Percentiles rank a stretch among this genome's conserved stretches.
phyloP scores from a whole-genome alignment of 495 filamentous ascomycete species.

The Penicillium steckii region DNA sequence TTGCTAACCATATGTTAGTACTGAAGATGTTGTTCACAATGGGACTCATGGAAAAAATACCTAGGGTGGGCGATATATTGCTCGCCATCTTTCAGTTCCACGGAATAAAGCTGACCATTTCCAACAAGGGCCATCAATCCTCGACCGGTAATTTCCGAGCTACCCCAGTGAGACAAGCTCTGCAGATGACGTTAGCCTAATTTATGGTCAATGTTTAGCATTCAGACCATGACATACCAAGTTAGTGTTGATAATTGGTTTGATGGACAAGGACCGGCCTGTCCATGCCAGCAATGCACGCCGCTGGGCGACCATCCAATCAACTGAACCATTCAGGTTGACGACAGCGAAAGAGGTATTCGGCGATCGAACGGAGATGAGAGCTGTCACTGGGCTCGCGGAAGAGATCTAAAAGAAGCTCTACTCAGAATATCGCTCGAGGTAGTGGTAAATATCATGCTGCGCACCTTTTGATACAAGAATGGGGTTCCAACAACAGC shows the following conservation, averaged over 20 bases:
- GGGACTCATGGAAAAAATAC: conserved; percentile 37
- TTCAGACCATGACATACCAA: conserved; percentile 49
- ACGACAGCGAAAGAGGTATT: conserved; percentile 82
- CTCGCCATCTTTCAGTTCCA: conserved; percentile 74
- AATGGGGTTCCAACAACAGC: conserved; percentile 83
- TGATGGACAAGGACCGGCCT: conserved; percentile 76
- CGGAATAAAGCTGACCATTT: conserved; percentile 81
- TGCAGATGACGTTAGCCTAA: conserved; percentile 47
- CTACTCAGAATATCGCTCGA: not conserved
- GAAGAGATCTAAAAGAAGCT: conserved; percentile 61
- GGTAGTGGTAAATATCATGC: not conserved
- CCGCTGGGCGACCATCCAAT: conserved; percentile 90
- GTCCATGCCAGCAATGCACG: conserved; percentile 92
- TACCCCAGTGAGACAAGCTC: conserved; percentile 88
- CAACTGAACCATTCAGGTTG: conserved; percentile 87
- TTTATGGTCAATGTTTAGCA: not conserved
- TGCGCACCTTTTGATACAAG: conserved; percentile 74
- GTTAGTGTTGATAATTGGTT: conserved; percentile 69
- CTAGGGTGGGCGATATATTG: conserved; percentile 83
- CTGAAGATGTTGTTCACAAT: not conserved
- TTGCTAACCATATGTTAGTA: conserved; percentile 52
- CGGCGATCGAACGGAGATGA: conserved; percentile 83
- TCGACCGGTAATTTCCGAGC: conserved; percentile 78
- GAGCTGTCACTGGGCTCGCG: conserved; percentile 76
- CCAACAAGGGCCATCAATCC: conserved; percentile 83